phyloP scores from a whole-genome alignment of 805 yeast genomes.

The Teunomyces stri region DNA sequence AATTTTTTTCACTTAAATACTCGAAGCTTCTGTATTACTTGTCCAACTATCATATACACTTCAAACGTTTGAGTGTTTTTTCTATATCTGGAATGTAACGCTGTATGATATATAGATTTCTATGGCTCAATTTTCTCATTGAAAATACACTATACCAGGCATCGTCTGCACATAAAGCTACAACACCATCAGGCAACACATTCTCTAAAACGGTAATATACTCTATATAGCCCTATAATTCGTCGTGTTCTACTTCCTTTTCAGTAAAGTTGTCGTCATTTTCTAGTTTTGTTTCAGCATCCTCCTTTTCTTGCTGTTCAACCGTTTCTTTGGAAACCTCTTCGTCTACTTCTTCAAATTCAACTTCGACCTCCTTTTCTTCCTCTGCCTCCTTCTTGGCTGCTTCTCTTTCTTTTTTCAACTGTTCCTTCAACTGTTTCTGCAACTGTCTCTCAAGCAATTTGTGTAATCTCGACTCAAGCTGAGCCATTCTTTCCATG shows the following conservation, averaged over 20 bases:
- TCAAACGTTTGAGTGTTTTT: background rate
- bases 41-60: background rate
- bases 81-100: background rate
- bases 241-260: conserved; percentile 20
- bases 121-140: background rate
- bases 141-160: background rate
- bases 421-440: conserved; percentile 31
- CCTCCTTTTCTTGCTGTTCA: conserved; percentile 9
- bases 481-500: conserved; percentile 23
- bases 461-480: conserved; percentile 26
- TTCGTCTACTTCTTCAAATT: conserved; percentile 6
- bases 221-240: conserved; percentile 9
- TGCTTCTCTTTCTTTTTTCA: conserved; percentile 24
- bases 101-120: background rate
- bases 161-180: background rate
- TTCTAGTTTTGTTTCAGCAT: background rate
- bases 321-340: conserved; percentile 8
- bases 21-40: too few species aligned
- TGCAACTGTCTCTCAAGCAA: conserved; percentile 30
- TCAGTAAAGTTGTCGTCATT: conserved; percentile 6
- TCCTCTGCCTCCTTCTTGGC: conserved; percentile 19
- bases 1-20: background rate
- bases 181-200: background rate
- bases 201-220: background rate
- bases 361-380: conserved; percentile 9